These are phyloP conservation scores for Beauveria asiatica DNA, from an alignment of 2,329 filamentous ascomycete genomes.

Conservation along the genomic window DNA sequence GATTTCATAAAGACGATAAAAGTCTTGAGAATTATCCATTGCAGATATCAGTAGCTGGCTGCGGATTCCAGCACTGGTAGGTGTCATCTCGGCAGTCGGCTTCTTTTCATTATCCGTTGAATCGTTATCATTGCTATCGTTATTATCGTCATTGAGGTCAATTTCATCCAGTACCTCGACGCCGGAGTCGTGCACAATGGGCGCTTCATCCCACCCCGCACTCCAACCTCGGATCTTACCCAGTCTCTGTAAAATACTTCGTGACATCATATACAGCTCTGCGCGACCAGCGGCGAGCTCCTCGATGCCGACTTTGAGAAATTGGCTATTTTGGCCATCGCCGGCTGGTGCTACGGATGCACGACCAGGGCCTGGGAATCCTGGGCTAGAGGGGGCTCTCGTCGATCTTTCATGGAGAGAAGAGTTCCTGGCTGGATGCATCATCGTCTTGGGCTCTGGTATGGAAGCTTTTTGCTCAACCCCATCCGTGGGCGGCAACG, in stretches of 20 bases:
- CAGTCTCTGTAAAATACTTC: slow-evolving; percentile 68
- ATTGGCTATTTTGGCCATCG: slow-evolving; percentile 35
- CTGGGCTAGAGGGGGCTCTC: slow-evolving; percentile 39
- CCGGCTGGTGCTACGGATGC: slow-evolving; percentile 28
- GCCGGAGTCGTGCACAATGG: slow-evolving; percentile 37
- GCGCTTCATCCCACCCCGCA: slow-evolving; percentile 62
- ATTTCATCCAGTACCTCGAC: slow-evolving; percentile 49
- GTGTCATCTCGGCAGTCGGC: slow-evolving; percentile 10
- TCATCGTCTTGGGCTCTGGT: slow-evolving; percentile 61
- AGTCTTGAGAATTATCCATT: slow-evolving; percentile 52
- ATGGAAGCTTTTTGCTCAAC: slow-evolving; percentile 55
- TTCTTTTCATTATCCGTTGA: background rate
- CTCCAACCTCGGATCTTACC: slow-evolving; percentile 67
- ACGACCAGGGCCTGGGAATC: slow-evolving; percentile 42
- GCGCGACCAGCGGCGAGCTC: slow-evolving; percentile 76
- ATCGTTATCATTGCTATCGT: slow-evolving; percentile 15
- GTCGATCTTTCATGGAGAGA: slow-evolving; percentile 43
- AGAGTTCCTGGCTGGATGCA: slow-evolving; percentile 57
- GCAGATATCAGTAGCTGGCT: slow-evolving; percentile 51
- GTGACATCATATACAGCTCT: slow-evolving; percentile 70
- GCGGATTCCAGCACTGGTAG: slow-evolving; percentile 27
- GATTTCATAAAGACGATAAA: slow-evolving; percentile 60
- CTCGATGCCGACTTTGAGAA: slow-evolving; percentile 60
- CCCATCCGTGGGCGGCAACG: slow-evolving; percentile 35
- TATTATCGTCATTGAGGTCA: slow-evolving; percentile 38